Evolutionary conservation across 164 flowering plant genomes (phyloP), one percentile per base, ranked within the genome.

Genomic region (Umbilicus rupestris): DNA sequence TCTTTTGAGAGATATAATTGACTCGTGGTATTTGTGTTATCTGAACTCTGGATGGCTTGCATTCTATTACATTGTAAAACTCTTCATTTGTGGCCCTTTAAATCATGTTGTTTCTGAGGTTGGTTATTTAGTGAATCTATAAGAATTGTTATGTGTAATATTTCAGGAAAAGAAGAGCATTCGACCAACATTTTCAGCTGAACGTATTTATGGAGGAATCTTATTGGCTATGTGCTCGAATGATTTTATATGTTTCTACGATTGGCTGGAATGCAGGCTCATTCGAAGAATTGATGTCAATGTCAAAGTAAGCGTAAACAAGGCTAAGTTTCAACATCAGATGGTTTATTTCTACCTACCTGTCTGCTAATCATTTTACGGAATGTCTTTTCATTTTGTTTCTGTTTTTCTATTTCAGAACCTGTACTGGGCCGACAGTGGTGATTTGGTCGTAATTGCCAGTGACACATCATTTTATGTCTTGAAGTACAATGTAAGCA

Each of bases 341-440:
- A 41, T 41, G 44, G 44, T 41, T 41, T 35, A 55, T 22, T 1
- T 22, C 26, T 7, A 20, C 41, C 26, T 7, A 20, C 41, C 44
- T 37, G 65, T 19, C 15, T 35, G 24, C 44, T 62, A 2, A 39
- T 62, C 22, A 37, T 3, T 19, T 2, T 30, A 62, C 30, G 17
- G 31, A 26, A 35, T 17, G 65, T 9, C 11, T 7, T 62, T 35
- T 9, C 15, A 2, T 62, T 19, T 60, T 31, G 7, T 17, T 3
- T 60, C 10, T 19, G 17, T 65, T 41, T n/a, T 63, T 72, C 60
- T 29, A 39, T 68, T 30, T 68, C 87, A 94, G 99, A 89, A 94
- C 69, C 86, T 94, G 46, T 89, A 91, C 71, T 94, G 99, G 99
- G 97, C 99, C 70, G 99, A 91, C 71, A 89, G 97, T 77, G 99